A percentile compares a stretch with the other conserved stretches of the same genome.
phyloP scores from a whole-genome alignment of 2,329 filamentous ascomycete genomes.

The Penicillium sclerotigenum region DNA sequence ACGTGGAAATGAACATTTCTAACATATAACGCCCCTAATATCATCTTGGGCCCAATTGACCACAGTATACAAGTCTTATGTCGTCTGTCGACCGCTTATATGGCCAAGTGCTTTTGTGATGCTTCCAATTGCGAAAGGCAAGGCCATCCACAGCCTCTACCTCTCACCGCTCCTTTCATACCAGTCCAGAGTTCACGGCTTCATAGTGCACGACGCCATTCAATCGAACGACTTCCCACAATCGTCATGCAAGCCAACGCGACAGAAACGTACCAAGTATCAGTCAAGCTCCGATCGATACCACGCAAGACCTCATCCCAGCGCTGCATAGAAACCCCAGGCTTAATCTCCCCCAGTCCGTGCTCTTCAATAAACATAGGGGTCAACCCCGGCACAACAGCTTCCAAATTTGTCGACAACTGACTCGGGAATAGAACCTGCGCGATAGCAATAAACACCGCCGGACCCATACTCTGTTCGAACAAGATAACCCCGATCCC shows the following conservation, averaged over 20 bases:
- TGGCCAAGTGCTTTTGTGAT: too few species aligned
- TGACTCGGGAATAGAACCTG: conserved; percentile 53
- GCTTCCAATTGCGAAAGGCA: too few species aligned
- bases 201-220: too few species aligned
- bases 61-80: too few species aligned
- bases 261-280: conserved; percentile 24
- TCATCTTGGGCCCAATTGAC: too few species aligned
- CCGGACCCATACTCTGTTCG: conserved; percentile 39
- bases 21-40: too few species aligned
- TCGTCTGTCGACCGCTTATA: too few species aligned
- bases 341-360: conserved; percentile 21
- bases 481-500: conserved; percentile 35
- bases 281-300: conserved; percentile 21
- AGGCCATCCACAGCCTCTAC: too few species aligned
- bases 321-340: conserved; percentile 5
- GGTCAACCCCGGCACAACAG: conserved; percentile 13
- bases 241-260: conserved; percentile 23
- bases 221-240: conserved; percentile 22
- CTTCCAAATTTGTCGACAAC: conserved; percentile 31
- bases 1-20: neutral
- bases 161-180: neutral
- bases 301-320: conserved; percentile 16
- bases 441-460: conserved; percentile 52
- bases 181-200: conserved; percentile 7
- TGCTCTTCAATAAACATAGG: conserved; percentile 14